A percentile compares a stretch with the other conserved stretches of the same genome.
phyloP scores from a whole-genome alignment of 768 basidiomycete genomes.

The Zangia roseola region DNA sequence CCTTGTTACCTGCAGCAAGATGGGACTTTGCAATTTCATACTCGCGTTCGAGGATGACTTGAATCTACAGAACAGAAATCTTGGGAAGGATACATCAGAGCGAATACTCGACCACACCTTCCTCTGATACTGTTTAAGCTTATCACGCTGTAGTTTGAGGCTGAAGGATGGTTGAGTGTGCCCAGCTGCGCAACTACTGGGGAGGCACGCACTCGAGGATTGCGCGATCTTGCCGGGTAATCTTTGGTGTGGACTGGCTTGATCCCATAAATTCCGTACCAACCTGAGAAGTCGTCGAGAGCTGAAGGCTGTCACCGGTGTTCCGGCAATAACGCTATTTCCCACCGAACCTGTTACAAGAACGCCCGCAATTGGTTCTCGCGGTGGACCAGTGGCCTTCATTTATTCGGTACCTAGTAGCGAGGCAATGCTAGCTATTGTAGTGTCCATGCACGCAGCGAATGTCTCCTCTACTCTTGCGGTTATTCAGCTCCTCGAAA shows the following conservation, averaged over 20 bases:
- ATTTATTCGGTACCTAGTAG: constrained; percentile 7
- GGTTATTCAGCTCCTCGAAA: constrained; percentile 19
- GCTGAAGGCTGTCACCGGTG: not conserved
- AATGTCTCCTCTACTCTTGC: constrained; percentile 29
- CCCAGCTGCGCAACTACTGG: constrained; percentile 14
- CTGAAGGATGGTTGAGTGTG: constrained; percentile 42
- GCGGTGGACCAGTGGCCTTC: constrained; percentile 5
- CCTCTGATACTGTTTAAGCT: constrained; percentile 93
- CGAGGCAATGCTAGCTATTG: constrained; percentile 31
- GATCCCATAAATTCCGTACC: constrained; percentile 51
- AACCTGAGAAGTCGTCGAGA: not conserved
- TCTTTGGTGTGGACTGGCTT: constrained; percentile 77
- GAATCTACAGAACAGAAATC: constrained; percentile 54
- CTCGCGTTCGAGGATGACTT: constrained; percentile 83
- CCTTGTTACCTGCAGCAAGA: constrained; percentile 78
- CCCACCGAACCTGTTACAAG: constrained; percentile 13
- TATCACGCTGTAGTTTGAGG: constrained; percentile 94
- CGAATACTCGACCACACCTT: constrained; percentile 49
- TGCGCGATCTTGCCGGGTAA: constrained; percentile 91
- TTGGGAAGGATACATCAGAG: not conserved
- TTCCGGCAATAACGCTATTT: constrained; percentile 2
- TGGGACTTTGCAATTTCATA: constrained; percentile 86
- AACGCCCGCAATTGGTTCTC: constrained; percentile 13
- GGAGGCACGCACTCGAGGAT: constrained; percentile 80
- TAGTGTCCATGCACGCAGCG: constrained; percentile 23